phyloP scores from a whole-genome alignment of 2,329 filamentous ascomycete species.

The Xylariales sp. region DNA sequence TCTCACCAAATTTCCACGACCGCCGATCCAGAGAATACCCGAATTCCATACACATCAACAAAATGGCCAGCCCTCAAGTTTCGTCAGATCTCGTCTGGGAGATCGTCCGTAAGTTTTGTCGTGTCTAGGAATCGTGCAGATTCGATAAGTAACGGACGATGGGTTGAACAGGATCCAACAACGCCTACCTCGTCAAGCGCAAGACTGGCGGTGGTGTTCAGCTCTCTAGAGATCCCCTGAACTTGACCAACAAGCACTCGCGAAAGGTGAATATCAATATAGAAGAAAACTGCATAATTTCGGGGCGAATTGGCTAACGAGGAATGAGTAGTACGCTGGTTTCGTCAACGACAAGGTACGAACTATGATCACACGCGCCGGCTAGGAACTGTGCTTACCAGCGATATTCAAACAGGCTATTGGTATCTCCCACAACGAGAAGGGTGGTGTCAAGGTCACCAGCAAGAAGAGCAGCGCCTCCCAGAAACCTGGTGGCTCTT shows the following conservation, averaged over 20 bases:
- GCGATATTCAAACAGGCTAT: conserved; percentile 58
- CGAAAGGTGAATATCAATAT: conserved; percentile 63
- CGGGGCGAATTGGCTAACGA: too few species aligned
- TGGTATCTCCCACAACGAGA: conserved; percentile 69
- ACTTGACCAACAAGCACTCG: conserved; percentile 85
- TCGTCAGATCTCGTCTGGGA: conserved; percentile 93
- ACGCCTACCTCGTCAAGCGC: conserved; percentile 90
- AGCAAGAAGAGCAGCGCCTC: conserved; percentile 75
- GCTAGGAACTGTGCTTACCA: conserved; percentile 25
- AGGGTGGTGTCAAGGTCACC: conserved; percentile 74
- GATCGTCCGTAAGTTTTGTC: conserved; percentile 73
- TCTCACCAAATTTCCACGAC: conserved; percentile 5
- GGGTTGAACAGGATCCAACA: conserved; percentile 65
- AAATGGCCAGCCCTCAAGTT: conserved; percentile 60
- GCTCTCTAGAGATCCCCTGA: conserved; percentile 92
- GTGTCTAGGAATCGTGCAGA: too few species aligned
- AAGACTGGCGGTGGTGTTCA: conserved; percentile 71
- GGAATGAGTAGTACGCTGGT: conserved; percentile 68
- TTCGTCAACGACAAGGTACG: conserved; percentile 90
- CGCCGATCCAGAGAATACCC: not conserved
- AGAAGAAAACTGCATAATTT: not conserved
- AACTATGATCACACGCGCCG: too few species aligned
- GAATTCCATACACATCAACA: conserved; percentile 43
- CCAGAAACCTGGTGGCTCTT: conserved; percentile 67
- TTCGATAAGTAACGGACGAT: not conserved